Evolutionary conservation across 2,329 filamentous ascomycete genomes (phyloP).

Genomic region (Bipolaris bicolor): DNA sequence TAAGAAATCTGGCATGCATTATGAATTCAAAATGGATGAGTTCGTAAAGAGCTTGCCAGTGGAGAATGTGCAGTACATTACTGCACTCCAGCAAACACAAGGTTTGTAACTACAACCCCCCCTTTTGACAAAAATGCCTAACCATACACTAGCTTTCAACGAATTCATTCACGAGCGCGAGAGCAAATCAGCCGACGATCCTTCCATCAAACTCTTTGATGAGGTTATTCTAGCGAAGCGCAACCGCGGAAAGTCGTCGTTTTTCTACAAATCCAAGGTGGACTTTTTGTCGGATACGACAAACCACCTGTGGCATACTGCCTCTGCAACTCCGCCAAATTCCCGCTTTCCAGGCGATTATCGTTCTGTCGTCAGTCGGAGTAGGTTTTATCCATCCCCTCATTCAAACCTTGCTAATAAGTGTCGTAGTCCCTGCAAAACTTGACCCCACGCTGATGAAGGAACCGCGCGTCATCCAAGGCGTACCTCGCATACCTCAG

Average conservation of each 20-base stretch:
- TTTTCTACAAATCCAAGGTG: conserved; percentile 65
- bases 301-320: conserved; percentile 80
- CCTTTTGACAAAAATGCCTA: conserved; percentile 7
- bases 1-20: conserved; percentile 66
- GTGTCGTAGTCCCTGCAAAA: conserved; percentile 72
- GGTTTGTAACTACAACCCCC: conserved; percentile 44
- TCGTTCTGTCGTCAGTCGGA: conserved; percentile 57
- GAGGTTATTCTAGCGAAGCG: conserved; percentile 82
- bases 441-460: conserved; percentile 88
- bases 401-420: conserved; percentile 49
- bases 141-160: conserved; percentile 64
- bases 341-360: conserved; percentile 63
- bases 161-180: conserved; percentile 87
- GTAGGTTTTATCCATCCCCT: conserved; percentile 40
- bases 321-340: conserved; percentile 62
- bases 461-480: conserved; percentile 87
- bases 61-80: conserved; percentile 69
- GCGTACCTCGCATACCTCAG: conserved; percentile 69
- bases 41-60: conserved; percentile 69
- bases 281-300: conserved; percentile 73
- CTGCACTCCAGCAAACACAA: conserved; percentile 69
- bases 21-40: conserved; percentile 70
- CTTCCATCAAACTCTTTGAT: conserved; percentile 77
- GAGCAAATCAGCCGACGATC: conserved; percentile 65
- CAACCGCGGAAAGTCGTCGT: conserved; percentile 68